Conservation (phyloP, 2,329 filamentous ascomycete species). For the Aspergillus pseudoviridinutans region DNA sequence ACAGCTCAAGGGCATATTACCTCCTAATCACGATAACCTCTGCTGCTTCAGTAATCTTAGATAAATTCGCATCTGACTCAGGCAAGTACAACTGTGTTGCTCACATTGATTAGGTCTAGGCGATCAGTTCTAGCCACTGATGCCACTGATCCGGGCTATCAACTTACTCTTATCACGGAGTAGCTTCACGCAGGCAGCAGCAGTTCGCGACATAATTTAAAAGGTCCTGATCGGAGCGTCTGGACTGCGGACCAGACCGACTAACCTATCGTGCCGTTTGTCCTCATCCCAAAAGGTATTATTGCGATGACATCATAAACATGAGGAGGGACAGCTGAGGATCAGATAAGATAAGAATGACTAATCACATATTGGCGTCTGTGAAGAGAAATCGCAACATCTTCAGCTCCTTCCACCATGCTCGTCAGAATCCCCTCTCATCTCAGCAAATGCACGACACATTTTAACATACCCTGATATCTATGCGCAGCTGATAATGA, state of each 20-base stretch:
- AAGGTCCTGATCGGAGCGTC: not conserved
- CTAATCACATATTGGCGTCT: not conserved
- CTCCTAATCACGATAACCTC: not conserved
- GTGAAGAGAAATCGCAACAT: not conserved
- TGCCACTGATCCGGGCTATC: too few species aligned
- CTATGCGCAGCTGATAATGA: not conserved
- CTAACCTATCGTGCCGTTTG: not conserved
- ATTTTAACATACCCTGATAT: not conserved
- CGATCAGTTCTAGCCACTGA: too few species aligned
- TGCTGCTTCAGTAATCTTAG: not conserved
- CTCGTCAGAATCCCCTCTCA: not conserved
- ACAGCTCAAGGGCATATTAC: not conserved
- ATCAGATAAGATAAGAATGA: slow-evolving; percentile 19
- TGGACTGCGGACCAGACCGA: not conserved
- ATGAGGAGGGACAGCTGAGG: not conserved
- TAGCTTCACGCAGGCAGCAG: not conserved
- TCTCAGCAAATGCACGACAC: not conserved
- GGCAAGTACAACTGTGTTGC: too few species aligned
- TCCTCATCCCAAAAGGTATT: not conserved
- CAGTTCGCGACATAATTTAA: not conserved
- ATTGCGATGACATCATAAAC: slow-evolving; percentile 11
- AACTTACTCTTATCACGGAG: not conserved
- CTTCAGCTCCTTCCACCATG: not conserved
- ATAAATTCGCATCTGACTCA: too few species aligned
- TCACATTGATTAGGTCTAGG: too few species aligned